Percentiles rank a stretch among this genome's conserved stretches.
These are phyloP conservation scores for Pleurotus pulmonarius DNA, from an alignment of 768 basidiomycete genomes.

Conservation along the genomic window DNA sequence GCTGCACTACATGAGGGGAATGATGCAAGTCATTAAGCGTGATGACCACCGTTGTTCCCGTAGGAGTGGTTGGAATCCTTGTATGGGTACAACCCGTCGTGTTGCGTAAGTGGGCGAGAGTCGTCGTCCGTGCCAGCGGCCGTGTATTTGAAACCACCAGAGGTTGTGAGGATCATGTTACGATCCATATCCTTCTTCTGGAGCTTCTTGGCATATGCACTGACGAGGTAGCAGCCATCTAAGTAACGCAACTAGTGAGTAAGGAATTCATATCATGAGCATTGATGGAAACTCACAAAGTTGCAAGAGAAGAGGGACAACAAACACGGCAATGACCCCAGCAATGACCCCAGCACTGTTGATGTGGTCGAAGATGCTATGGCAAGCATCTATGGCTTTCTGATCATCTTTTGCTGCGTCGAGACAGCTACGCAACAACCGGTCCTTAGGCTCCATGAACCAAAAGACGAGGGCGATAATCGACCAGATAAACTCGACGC, in stretches of 20 bases:
- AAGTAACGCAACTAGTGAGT: conserved; percentile 6
- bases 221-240: conserved; percentile 38
- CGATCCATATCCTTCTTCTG: conserved; percentile 22
- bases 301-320: conserved; percentile 34
- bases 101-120: conserved; percentile 22
- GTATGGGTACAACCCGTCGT: conserved; percentile 27
- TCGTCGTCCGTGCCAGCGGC: conserved; percentile 25
- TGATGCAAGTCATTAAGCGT: background rate
- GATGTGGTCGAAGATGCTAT: conserved; percentile 21
- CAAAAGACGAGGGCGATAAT: conserved; percentile 27
- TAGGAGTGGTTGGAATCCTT: conserved; percentile 24
- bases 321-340: conserved; percentile 23
- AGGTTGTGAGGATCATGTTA: conserved; percentile 13
- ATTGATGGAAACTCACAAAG: conserved; percentile 26
- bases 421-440: conserved; percentile 24
- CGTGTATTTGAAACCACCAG: conserved; percentile 14
- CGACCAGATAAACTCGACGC: conserved; percentile 23
- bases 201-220: conserved; percentile 30
- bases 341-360: conserved; percentile 20
- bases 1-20: background rate
- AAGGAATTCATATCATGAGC: background rate
- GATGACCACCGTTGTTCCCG: conserved; percentile 14
- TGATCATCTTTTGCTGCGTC: conserved; percentile 18
- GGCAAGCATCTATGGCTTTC: conserved; percentile 24
- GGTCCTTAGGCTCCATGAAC: conserved; percentile 25